A percentile compares a stretch with the other conserved stretches of the same genome.
Evolutionary conservation across 1,139 yeast species (phyloP).

Genomic region (Candida sp.): DNA sequence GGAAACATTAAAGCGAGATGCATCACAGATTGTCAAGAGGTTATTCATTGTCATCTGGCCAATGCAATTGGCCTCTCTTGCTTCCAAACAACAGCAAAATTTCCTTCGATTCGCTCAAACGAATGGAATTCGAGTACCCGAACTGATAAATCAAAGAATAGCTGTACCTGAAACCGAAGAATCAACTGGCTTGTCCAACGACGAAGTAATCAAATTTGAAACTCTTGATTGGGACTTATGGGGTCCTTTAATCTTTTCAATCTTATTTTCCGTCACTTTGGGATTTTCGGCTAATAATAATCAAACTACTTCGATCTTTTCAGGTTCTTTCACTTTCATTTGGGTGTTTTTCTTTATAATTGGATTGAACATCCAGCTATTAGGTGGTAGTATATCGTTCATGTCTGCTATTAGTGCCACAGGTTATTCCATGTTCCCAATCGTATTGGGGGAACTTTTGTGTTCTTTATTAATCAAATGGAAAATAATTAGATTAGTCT

Average conservation of each 20-base stretch:
- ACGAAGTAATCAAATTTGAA: slow-evolving; percentile 19
- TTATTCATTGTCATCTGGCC: slow-evolving; percentile 76
- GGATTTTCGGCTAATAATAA: slow-evolving; percentile 39
- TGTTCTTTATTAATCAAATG: slow-evolving; percentile 53
- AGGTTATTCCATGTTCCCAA: slow-evolving; percentile 80
- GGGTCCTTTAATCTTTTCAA: slow-evolving; percentile 82
- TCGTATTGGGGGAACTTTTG: slow-evolving; percentile 61
- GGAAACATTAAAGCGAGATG: slow-evolving; percentile 65
- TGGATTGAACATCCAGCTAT: slow-evolving; percentile 68
- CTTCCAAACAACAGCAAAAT: slow-evolving; percentile 41
- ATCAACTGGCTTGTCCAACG: slow-evolving; percentile 12
- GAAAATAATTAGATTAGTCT: slow-evolving; percentile 52
- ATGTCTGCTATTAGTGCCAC: slow-evolving; percentile 79
- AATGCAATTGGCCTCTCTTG: slow-evolving; percentile 41
- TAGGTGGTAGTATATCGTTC: slow-evolving; percentile 68
- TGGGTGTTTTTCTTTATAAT: slow-evolving; percentile 60
- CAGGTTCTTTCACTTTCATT: slow-evolving; percentile 41
- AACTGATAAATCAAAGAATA: slow-evolving; percentile 28
- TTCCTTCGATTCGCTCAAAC: slow-evolving; percentile 40
- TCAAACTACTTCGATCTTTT: slow-evolving; percentile 48
- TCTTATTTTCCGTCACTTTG: slow-evolving; percentile 56
- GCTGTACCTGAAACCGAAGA: slow-evolving; percentile 23
- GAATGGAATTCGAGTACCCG: slow-evolving; percentile 45
- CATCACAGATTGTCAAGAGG: slow-evolving; percentile 61
- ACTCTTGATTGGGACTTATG: slow-evolving; percentile 80